These are phyloP conservation scores for Stephania cephalantha DNA, from an alignment of 164 flowering plant genomes.

Conservation along the genomic window DNA sequence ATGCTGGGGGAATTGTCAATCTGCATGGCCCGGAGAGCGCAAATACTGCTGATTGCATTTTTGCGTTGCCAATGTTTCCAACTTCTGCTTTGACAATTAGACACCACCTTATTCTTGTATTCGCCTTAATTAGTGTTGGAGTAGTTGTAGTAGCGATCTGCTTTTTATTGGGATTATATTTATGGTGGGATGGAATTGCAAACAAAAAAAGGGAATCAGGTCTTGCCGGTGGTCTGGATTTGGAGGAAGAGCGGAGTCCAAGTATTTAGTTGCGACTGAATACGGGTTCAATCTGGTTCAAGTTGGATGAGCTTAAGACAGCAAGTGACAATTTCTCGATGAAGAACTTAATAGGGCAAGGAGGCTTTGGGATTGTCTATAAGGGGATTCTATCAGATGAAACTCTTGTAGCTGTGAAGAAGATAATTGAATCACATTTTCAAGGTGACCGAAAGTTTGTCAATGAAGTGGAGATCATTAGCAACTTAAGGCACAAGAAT, in stretches of 20 bases:
- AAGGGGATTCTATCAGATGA: slow-evolving; percentile 58
- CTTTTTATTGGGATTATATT: slow-evolving; percentile 28
- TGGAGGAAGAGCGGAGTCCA: slow-evolving; percentile 25
- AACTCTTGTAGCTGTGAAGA: slow-evolving; percentile 55
- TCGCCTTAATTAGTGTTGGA: slow-evolving; percentile 41
- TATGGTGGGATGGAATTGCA: slow-evolving; percentile 31
- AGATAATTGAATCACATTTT: slow-evolving; percentile 47
- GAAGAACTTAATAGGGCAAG: slow-evolving; percentile 56
- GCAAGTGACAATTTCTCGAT: slow-evolving; percentile 58
- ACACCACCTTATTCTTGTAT: slow-evolving; percentile 21
- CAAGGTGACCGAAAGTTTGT: slow-evolving; percentile 56
- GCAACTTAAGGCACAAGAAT: slow-evolving; percentile 66
- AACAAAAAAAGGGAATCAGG: slow-evolving; percentile 18
- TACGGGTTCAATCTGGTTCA: slow-evolving; percentile 58
- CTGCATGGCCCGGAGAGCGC: slow-evolving; percentile 51
- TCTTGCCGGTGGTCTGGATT: slow-evolving; percentile 11
- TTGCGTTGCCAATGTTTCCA: slow-evolving; percentile 28
- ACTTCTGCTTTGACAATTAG: slow-evolving; percentile 7
- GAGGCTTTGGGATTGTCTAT: slow-evolving; percentile 65
- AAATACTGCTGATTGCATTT: slow-evolving; percentile 43
- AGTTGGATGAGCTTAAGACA: slow-evolving; percentile 48
- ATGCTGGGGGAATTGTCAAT: slow-evolving; percentile 69
- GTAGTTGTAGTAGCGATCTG: slow-evolving; percentile 32
- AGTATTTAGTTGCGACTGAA: slow-evolving; percentile 41
- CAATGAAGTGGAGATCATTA: slow-evolving; percentile 72